A percentile compares a stretch with the other conserved stretches of the same genome.
Evolutionary conservation across 140 eudicot species (phyloP).

Genomic region (Stevia rebaudiana): DNA sequence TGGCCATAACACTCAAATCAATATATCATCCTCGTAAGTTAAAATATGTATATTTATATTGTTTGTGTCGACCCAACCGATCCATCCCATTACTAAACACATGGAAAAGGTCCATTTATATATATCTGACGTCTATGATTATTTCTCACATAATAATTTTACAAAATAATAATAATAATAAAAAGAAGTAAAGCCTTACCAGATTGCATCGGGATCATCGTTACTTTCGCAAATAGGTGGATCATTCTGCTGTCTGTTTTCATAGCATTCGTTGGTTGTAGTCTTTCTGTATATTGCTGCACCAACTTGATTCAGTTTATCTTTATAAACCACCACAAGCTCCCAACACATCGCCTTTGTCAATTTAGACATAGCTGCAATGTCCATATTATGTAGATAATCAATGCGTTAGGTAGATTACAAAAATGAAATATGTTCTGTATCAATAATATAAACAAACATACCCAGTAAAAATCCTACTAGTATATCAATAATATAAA

Average conservation of each 20-base stretch:
- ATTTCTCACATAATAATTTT: background rate
- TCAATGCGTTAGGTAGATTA: too few relatives aligned
- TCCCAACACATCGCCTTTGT: slow-evolving; percentile 58
- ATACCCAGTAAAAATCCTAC: too few relatives aligned
- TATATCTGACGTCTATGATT: background rate
- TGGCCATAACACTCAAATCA: too few relatives aligned
- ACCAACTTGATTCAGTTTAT: slow-evolving; percentile 32
- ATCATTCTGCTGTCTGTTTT: slow-evolving; percentile 27
- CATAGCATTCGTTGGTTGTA: slow-evolving; percentile 42
- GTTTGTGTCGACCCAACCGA: too few relatives aligned
- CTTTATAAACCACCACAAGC: slow-evolving; percentile 26
- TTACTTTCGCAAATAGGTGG: slow-evolving; percentile 41
- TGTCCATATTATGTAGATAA: too few relatives aligned
- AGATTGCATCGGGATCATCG: slow-evolving; percentile 45
- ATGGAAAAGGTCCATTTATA: background rate
- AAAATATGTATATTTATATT: too few relatives aligned
- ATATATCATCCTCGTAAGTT: too few relatives aligned
- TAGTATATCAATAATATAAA: too few relatives aligned
- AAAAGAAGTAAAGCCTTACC: slow-evolving; percentile 20
- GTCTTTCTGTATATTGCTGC: slow-evolving; percentile 44
- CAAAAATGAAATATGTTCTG: slow-evolving; percentile 9
- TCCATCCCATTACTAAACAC: background rate
- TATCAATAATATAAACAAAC: background rate
- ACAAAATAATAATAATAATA: background rate
- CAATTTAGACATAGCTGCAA: slow-evolving; percentile 43